These are phyloP conservation scores for Wickerhamiella sergipiensis DNA, from an alignment of 805 yeast genomes.

Conservation along the genomic window DNA sequence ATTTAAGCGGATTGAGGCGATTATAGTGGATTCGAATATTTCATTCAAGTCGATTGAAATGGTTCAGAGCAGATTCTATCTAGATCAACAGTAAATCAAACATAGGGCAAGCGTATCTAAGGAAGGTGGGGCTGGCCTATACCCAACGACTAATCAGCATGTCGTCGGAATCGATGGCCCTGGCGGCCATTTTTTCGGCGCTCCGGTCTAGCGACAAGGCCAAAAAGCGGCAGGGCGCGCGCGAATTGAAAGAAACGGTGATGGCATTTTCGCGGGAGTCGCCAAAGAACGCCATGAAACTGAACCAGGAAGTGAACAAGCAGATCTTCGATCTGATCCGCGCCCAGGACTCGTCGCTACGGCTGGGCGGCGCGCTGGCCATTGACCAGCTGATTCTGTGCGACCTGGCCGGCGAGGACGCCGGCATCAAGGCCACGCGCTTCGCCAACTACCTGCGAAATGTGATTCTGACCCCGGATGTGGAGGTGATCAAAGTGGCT, in stretches of 20 bases:
- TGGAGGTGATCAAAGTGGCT: slow-evolving; percentile 75
- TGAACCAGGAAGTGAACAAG: slow-evolving; percentile 75
- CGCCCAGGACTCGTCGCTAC: slow-evolving; percentile 54
- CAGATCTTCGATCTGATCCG: slow-evolving; percentile 76
- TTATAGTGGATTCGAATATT: no score
- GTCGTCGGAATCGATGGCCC: slow-evolving; percentile 21
- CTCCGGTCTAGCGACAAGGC: slow-evolving; percentile 17
- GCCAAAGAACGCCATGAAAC: slow-evolving; percentile 67
- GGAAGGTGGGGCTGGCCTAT: not conserved
- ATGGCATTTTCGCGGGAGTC: slow-evolving; percentile 65
- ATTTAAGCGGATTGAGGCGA: no score
- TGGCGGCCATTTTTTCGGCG: slow-evolving; percentile 19
- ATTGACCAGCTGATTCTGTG: slow-evolving; percentile 77
- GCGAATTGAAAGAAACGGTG: slow-evolving; percentile 55
- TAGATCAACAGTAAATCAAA: no score
- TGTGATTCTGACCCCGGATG: slow-evolving; percentile 67
- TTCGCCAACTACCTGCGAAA: slow-evolving; percentile 79
- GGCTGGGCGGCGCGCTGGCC: slow-evolving; percentile 84
- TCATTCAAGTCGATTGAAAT: no score
- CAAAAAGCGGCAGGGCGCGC: slow-evolving; percentile 38
- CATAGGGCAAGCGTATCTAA: not conserved
- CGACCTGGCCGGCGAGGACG: slow-evolving; percentile 60
- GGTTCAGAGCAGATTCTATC: no score
- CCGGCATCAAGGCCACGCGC: slow-evolving; percentile 77
- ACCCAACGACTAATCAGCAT: slow-evolving; percentile 22